Evolutionary conservation across 768 basidiomycete species (phyloP).

Genomic region (Gautieria morchelliformis): DNA sequence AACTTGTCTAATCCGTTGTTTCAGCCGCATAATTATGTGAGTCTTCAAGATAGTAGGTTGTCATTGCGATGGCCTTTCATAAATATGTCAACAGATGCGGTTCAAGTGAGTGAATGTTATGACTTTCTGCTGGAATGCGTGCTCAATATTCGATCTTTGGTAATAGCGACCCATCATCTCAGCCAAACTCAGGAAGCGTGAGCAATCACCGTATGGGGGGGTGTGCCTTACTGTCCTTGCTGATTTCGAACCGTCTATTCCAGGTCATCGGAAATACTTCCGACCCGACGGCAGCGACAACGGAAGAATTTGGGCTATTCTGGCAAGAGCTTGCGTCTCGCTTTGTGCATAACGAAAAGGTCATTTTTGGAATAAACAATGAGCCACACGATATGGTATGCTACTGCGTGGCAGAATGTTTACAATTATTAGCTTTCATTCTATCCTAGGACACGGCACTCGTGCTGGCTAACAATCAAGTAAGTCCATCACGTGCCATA

Average conservation of each 20-base stretch:
- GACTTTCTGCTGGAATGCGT: not conserved
- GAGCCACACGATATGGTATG: constrained; percentile 37
- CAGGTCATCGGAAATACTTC: constrained; percentile 37
- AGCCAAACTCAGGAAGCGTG: too few relatives aligned
- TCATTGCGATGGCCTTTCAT: not conserved
- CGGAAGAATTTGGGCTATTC: not conserved
- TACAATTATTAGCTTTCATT: not conserved
- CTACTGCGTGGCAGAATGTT: not conserved
- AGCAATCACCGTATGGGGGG: constrained; percentile 10
- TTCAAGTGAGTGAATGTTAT: constrained; percentile 28
- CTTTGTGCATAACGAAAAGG: constrained; percentile 26
- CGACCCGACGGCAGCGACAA: constrained; percentile 31
- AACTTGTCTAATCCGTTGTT: not conserved
- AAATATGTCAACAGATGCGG: constrained; percentile 28
- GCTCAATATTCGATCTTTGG: constrained; percentile 25
- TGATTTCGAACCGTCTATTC: too few relatives aligned
- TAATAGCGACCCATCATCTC: constrained; percentile 30
- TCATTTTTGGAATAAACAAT: constrained; percentile 40
- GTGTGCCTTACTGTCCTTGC: not conserved
- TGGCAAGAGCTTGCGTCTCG: constrained; percentile 24
- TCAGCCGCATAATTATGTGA: constrained; percentile 31
- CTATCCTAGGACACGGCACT: constrained; percentile 29
- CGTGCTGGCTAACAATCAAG: constrained; percentile 32
- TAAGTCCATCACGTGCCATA: not conserved
- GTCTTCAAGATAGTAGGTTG: not conserved